A percentile compares a stretch with the other conserved stretches of the same genome.
Conservation (phyloP, 768 basidiomycete species). For the Kwoniella heveanensis region DNA sequence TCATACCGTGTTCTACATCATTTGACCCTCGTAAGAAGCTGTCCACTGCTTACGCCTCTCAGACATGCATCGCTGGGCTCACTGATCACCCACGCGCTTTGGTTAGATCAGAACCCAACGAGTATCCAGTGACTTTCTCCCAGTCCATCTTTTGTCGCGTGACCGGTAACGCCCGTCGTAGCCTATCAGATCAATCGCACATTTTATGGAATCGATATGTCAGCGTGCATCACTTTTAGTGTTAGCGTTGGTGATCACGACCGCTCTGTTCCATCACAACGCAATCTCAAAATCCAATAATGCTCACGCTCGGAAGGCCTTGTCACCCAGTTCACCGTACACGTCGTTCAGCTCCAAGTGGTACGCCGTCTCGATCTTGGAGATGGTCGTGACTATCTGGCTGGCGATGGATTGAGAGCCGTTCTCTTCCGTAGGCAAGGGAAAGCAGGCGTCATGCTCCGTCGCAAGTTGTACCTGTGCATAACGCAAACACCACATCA, state of each 20-base stretch:
- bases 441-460: conserved; percentile 67
- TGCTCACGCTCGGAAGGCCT: conserved; percentile 74
- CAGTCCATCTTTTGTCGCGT: conserved; percentile 94
- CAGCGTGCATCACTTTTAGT: no score
- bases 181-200: conserved; percentile 51
- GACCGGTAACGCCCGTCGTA: conserved; percentile 85
- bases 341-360: conserved; percentile 77
- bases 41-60: no score
- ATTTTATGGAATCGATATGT: not conserved
- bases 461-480: conserved; percentile 85
- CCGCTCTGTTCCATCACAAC: no score
- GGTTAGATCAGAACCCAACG: conserved; percentile 43
- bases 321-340: conserved; percentile 88
- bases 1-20: no score
- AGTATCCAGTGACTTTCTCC: conserved; percentile 71
- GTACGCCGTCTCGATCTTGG: conserved; percentile 76
- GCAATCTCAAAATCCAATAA: no score
- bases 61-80: not conserved
- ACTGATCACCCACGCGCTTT: conserved; percentile 40
- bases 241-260: no score
- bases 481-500: conserved; percentile 1
- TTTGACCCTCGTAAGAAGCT: no score
- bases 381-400: conserved; percentile 62
- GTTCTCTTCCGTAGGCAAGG: conserved; percentile 44
- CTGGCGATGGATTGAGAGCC: conserved; percentile 57